Evolutionary conservation across 1,284 basidiomycete genomes (phyloP).

Genomic region (Ceratobasidium sp.): DNA sequence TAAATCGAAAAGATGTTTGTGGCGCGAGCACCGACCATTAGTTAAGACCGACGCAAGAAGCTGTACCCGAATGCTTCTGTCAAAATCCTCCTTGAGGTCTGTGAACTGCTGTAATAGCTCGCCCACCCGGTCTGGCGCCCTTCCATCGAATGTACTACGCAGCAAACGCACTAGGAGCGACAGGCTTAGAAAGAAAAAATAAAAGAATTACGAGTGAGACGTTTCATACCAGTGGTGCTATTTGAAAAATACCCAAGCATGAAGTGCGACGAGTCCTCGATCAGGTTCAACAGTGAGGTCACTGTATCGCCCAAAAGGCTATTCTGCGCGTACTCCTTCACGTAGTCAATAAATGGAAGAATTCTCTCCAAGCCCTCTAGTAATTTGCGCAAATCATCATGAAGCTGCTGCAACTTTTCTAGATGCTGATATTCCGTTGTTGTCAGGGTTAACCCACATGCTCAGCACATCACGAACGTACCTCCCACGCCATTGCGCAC

Average conservation of each 20-base stretch:
- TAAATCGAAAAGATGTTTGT: too few species aligned
- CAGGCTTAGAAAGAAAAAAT: not conserved
- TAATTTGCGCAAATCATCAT: slow-evolving; percentile 6
- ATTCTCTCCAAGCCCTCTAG: slow-evolving; percentile 1
- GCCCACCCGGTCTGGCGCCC: not conserved
- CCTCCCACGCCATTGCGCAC: slow-evolving; percentile 2
- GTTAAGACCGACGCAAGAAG: not conserved
- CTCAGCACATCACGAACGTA: not conserved
- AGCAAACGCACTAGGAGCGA: not conserved
- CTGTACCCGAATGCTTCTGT: slow-evolving; percentile 3
- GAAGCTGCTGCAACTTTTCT: not conserved
- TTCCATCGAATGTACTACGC: not conserved
- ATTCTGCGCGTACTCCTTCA: not conserved
- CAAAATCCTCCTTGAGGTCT: slow-evolving; percentile 14
- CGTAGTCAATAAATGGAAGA: not conserved
- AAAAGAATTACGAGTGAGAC: not conserved
- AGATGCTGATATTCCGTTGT: not conserved
- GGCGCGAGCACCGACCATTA: not conserved
- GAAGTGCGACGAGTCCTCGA: slow-evolving; percentile 13
- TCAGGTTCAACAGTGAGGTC: not conserved
- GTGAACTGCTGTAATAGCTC: not conserved
- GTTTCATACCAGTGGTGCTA: not conserved
- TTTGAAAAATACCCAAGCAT: not conserved
- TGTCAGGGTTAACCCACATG: not conserved
- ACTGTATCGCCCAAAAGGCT: not conserved